These are phyloP conservation scores for Amanita thiersii DNA, from an alignment of 768 basidiomycete species.

Conservation along the genomic window DNA sequence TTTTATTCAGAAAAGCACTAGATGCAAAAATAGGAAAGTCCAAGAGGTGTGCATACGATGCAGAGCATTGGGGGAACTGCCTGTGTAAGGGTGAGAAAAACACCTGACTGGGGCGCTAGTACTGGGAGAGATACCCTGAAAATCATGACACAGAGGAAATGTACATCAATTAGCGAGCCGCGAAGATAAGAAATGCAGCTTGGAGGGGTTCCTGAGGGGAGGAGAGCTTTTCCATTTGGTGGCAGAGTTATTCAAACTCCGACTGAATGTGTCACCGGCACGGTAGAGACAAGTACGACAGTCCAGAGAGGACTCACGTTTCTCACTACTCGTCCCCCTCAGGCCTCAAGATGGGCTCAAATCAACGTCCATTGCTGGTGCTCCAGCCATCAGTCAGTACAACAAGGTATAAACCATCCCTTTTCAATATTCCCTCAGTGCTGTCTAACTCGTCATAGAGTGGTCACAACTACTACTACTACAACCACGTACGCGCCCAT, in stretches of 20 bases:
- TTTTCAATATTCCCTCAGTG: slow-evolving; percentile 1
- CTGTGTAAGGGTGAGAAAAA: too few species aligned
- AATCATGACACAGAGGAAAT: too few species aligned
- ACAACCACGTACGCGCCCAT: slow-evolving; percentile 90
- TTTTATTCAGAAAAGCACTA: too few species aligned
- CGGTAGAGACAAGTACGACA: not conserved
- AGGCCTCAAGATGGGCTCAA: slow-evolving; percentile 50
- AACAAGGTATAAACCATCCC: slow-evolving; percentile 53
- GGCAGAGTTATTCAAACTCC: slow-evolving; percentile 18
- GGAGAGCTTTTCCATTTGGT: not conserved
- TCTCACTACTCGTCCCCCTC: slow-evolving; percentile 15
- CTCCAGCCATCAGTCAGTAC: slow-evolving; percentile 81
- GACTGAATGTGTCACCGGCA: slow-evolving; percentile 9
- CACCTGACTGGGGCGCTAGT: too few species aligned
- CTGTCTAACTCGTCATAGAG: slow-evolving; percentile 37
- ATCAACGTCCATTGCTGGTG: slow-evolving; percentile 55
- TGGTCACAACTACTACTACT: slow-evolving; percentile 87
- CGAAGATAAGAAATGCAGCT: too few species aligned
- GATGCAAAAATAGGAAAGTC: too few species aligned
- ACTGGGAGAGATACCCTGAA: too few species aligned
- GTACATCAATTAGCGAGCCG: too few species aligned
- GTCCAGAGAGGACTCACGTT: slow-evolving; percentile 13
- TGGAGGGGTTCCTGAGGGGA: not conserved
- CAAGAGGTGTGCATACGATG: too few species aligned
- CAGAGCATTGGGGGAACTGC: too few species aligned